Percentiles rank a stretch among this genome's conserved stretches.
Conservation (phyloP, 495 filamentous ascomycete species). For the Ascodesmis nigricans region DNA sequence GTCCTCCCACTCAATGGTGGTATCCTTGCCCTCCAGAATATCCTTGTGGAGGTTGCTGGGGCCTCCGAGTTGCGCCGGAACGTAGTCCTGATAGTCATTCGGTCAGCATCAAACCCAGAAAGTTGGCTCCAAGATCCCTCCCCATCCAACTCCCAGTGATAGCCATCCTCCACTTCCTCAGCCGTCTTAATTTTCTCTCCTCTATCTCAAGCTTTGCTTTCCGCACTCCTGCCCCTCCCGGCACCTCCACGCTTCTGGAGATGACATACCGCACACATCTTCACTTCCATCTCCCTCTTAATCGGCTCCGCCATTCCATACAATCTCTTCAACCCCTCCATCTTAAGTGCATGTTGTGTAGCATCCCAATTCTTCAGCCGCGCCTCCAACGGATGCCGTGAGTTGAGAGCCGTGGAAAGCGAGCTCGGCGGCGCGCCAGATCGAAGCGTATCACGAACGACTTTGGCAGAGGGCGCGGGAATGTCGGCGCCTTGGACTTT, state of each 20-base stretch:
- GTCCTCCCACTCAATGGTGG: slow-evolving; percentile 70
- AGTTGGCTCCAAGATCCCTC: too few species aligned
- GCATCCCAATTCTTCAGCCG: slow-evolving; percentile 63
- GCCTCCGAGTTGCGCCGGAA: slow-evolving; percentile 23
- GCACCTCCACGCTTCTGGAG: slow-evolving; percentile 27
- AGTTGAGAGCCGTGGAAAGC: slow-evolving; percentile 19
- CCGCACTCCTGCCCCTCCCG: slow-evolving; percentile 32
- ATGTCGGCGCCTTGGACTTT: slow-evolving; percentile 33
- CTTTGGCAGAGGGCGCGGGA: slow-evolving; percentile 68
- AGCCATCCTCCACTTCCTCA: too few species aligned
- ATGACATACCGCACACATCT: slow-evolving; percentile 30
- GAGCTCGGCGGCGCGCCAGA: slow-evolving; percentile 39
- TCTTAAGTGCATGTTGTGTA: slow-evolving; percentile 69
- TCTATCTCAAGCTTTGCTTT: slow-evolving; percentile 18
- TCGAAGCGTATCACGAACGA: slow-evolving; percentile 79
- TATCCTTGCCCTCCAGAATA: slow-evolving; percentile 58
- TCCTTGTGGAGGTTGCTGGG: slow-evolving; percentile 34
- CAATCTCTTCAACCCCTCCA: slow-evolving; percentile 60
- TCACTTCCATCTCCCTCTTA: slow-evolving; percentile 83
- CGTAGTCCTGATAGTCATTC: slow-evolving; percentile 24
- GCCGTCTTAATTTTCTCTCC: too few species aligned
- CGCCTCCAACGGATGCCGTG: slow-evolving; percentile 67
- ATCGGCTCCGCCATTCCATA: slow-evolving; percentile 91
- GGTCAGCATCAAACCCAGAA: slow-evolving; percentile 20
- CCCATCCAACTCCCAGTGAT: too few species aligned